Percentiles rank a stretch among this genome's conserved stretches.
phyloP scores from a whole-genome alignment of 768 basidiomycete genomes.

The Trametes elegans region DNA sequence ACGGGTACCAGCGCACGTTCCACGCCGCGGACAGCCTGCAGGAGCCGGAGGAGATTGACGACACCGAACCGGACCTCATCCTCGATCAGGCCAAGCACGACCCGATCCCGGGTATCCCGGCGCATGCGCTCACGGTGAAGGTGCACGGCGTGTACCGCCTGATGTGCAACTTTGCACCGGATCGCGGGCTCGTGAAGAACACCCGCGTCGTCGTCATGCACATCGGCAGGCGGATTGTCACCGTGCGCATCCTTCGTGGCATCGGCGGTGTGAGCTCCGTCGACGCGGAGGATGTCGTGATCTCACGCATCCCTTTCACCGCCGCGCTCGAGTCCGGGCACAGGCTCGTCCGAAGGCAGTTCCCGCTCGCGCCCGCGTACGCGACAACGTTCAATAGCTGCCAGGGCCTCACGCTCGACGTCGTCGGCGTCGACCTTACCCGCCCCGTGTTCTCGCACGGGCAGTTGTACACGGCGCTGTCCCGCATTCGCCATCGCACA shows the following conservation, averaged over 20 bases:
- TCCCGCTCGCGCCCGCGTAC: constrained; percentile 39
- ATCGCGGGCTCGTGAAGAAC: constrained; percentile 41
- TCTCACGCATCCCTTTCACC: constrained; percentile 29
- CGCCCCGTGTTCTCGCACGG: constrained; percentile 39
- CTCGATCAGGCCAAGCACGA: constrained; percentile 25
- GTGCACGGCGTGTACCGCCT: constrained; percentile 33
- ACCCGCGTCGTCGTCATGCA: constrained; percentile 33
- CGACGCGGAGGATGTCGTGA: constrained; percentile 27
- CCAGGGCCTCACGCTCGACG: constrained; percentile 39
- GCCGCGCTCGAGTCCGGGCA: constrained; percentile 26
- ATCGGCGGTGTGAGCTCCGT: constrained; percentile 14
- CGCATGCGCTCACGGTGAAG: constrained; percentile 31
- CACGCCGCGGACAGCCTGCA: constrained; percentile 27
- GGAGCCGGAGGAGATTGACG: constrained; percentile 21
- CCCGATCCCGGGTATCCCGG: constrained; percentile 25
- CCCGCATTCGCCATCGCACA: constrained; percentile 28
- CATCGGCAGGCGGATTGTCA: constrained; percentile 26
- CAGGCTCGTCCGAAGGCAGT: constrained; percentile 34
- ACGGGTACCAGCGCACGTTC: constrained; percentile 26
- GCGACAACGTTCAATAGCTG: constrained; percentile 44
- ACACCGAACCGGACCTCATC: constrained; percentile 18
- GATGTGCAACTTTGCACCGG: constrained; percentile 38
- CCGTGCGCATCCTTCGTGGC: constrained; percentile 26
- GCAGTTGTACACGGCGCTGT: constrained; percentile 32
- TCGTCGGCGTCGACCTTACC: constrained; percentile 38